These are phyloP conservation scores for Agaricus subrufescens DNA, from an alignment of 768 basidiomycete genomes.

Conservation along the genomic window DNA sequence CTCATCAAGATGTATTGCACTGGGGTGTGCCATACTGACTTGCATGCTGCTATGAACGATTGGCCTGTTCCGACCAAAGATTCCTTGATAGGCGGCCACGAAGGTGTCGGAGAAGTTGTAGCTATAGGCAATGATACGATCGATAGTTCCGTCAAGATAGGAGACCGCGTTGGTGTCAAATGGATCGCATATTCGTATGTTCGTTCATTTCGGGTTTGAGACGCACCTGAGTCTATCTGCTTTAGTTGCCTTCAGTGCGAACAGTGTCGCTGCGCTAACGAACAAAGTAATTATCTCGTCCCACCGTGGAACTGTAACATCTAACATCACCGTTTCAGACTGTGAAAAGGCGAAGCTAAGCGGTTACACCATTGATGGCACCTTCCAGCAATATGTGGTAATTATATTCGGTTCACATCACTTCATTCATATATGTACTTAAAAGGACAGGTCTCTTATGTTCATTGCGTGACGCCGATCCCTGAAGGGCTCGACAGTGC, in stretches of 20 bases:
- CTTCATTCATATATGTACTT: not conserved
- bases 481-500: conserved; percentile 63
- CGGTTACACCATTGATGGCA: conserved; percentile 76
- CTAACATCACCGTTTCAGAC: conserved; percentile 27
- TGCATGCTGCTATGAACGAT: conserved; percentile 70
- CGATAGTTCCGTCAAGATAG: conserved; percentile 60
- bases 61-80: conserved; percentile 71
- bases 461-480: conserved; percentile 73
- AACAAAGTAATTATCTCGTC: conserved; percentile 50
- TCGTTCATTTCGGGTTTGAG: not conserved
- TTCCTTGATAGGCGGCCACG: conserved; percentile 78
- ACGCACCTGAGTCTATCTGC: not conserved
- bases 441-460: conserved; percentile 51
- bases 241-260: conserved; percentile 65
- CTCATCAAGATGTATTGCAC: conserved; percentile 73
- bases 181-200: conserved; percentile 62
- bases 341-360: conserved; percentile 56
- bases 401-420: conserved; percentile 12
- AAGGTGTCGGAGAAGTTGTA: conserved; percentile 78
- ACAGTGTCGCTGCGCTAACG: conserved; percentile 69
- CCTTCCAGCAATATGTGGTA: conserved; percentile 67
- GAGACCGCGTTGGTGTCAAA: conserved; percentile 82
- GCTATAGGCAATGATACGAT: conserved; percentile 69
- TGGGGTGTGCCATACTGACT: conserved; percentile 86
- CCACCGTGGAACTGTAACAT: not conserved